phyloP scores from a whole-genome alignment of 208 protist genomes.

The Trypanosoma melophagium region DNA sequence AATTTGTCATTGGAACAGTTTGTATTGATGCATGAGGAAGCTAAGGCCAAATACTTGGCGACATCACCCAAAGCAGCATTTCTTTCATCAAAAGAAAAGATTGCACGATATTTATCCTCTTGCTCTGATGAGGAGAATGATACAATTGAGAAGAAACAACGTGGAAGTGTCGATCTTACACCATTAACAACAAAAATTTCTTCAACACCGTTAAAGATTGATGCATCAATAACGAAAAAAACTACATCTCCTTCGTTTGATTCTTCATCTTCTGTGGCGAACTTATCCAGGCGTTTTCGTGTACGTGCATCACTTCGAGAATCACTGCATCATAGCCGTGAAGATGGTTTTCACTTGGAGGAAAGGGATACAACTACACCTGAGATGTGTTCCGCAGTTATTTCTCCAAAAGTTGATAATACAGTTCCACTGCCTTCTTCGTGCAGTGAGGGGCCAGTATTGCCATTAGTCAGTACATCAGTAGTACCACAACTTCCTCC shows the following conservation, averaged over 20 bases:
- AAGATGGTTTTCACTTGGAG: neutral
- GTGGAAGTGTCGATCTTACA: neutral
- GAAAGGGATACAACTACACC: neutral
- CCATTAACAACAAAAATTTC: neutral
- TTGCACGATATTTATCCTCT: conserved; percentile 28
- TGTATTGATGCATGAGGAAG: conserved; percentile 62
- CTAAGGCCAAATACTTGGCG: conserved; percentile 39
- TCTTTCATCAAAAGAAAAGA: conserved; percentile 46
- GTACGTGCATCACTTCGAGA: conserved; percentile 16
- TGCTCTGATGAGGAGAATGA: neutral
- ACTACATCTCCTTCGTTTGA: neutral
- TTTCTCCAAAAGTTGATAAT: neutral
- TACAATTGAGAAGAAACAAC: neutral
- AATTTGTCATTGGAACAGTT: conserved; percentile 63
- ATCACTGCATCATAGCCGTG: neutral
- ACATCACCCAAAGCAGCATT: conserved; percentile 23
- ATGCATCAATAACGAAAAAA: neutral
- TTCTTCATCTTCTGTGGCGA: neutral
- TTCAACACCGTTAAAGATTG: neutral
- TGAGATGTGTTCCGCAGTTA: neutral
- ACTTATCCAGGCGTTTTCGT: conserved; percentile 3
- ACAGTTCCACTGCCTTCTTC: neutral
- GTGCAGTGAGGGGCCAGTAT: neutral
- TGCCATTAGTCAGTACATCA: neutral
- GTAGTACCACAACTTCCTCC: conserved; percentile 26